Base-by-base conservation (phyloP, 2,329 filamentous ascomycete species). In the Penicillium palitans region DNA sequence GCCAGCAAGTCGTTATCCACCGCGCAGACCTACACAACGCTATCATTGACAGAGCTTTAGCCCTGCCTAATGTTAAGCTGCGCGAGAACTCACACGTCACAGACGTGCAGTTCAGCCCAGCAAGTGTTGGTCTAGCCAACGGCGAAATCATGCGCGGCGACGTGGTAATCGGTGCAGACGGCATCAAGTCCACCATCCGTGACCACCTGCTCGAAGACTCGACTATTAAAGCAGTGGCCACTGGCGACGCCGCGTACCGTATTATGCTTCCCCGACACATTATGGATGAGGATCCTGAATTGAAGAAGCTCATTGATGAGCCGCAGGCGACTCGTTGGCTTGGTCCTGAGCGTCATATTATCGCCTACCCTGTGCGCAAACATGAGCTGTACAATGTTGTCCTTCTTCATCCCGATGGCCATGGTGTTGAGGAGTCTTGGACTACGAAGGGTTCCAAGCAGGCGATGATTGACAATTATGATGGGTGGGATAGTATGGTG, bases 211-310 rank as follows among this genome's bases (percentile, higher is more conserved):
- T 79, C 13, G 64, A 68, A 17, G 70, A 71, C 21, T 52, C 54
- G 10, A 55, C 61, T 1, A 60, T 67, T 27, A 68, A 70, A 29
- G 65, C 72, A 8, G 59, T 70, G 7, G 59, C 70, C 60, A 91
- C 89, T 0, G 85, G 88, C 4, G 88, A 92, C 75, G 90, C 90
- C 0, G 88, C 89, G 3, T 93, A 93, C 77, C 84, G 90, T 13
- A 90, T 93, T 74, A 89, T 93, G 84, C 81, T 93, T 19, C 84
- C 82, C 1, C 84, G 89, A 13, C 81, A 84, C 31, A 80, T 88
- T 58, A 89, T 93, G 84, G 74, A 80, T 56, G 65, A 83, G 24
- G 88, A 92, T 65, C 82, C 88, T 0, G 87, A 90, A 62, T 79
- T 91, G 48, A 78, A 88, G 53, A 80, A 77, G n/a, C 80, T 92